Conservation (phyloP, 1,284 basidiomycete genomes). For the Pseudozyma hubeiensis region DNA sequence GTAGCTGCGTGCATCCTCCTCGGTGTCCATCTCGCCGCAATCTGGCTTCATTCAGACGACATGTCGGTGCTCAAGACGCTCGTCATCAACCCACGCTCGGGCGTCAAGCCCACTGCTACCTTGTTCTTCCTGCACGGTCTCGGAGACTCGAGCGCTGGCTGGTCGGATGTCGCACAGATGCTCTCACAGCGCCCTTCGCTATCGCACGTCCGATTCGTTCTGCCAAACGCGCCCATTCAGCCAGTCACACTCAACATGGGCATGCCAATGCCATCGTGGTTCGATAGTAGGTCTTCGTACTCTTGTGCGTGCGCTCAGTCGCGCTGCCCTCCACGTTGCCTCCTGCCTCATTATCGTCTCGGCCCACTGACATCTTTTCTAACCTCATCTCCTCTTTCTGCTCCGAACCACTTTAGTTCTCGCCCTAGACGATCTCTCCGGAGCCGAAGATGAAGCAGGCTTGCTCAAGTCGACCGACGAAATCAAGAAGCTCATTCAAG, state of each 20-base stretch:
- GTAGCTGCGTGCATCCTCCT: slow-evolving; percentile 16
- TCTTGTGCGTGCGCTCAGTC: slow-evolving; percentile 42
- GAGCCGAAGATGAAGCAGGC: slow-evolving; percentile 64
- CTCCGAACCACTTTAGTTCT: slow-evolving; percentile 14
- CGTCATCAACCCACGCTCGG: slow-evolving; percentile 60
- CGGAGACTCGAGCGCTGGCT: slow-evolving; percentile 65
- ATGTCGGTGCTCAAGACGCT: slow-evolving; percentile 64
- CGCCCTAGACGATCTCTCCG: slow-evolving; percentile 59
- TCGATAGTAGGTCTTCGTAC: slow-evolving; percentile 64
- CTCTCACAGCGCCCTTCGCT: slow-evolving; percentile 62
- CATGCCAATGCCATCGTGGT: slow-evolving; percentile 68
- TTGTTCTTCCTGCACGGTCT: slow-evolving; percentile 67
- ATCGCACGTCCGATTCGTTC: slow-evolving; percentile 65
- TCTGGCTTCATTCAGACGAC: slow-evolving; percentile 4
- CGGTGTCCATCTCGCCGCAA: background rate
- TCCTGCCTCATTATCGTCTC: background rate
- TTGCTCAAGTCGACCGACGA: slow-evolving; percentile 55
- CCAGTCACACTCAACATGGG: slow-evolving; percentile 67
- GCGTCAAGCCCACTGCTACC: slow-evolving; percentile 60
- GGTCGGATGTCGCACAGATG: slow-evolving; percentile 66
- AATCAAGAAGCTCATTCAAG: slow-evolving; percentile 60
- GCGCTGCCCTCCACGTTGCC: slow-evolving; percentile 3
- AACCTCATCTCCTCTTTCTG: background rate
- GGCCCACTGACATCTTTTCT: background rate
- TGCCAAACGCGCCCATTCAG: slow-evolving; percentile 67